These are phyloP conservation scores for Zostera marina DNA, from an alignment of 116 monocot genomes.

Conservation along the genomic window DNA sequence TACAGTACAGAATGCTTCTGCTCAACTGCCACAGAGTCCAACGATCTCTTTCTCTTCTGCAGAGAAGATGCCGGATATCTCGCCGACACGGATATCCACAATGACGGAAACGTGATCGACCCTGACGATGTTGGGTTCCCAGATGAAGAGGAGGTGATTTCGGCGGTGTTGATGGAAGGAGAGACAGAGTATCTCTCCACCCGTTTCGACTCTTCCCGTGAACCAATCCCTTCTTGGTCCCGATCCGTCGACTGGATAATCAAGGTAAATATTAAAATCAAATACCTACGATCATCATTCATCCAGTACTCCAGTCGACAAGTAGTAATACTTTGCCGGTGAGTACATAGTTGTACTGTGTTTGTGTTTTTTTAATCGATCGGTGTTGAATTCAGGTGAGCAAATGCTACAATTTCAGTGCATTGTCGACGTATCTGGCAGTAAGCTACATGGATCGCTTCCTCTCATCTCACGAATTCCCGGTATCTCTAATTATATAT, in stretches of 20 bases:
- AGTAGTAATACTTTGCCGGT: too few species aligned
- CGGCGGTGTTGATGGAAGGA: constrained; percentile 29
- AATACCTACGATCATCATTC: not conserved
- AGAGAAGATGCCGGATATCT: constrained; percentile 32
- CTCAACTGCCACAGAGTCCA: not conserved
- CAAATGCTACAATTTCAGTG: constrained; percentile 28
- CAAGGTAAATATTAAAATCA: not conserved
- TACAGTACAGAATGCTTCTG: not conserved
- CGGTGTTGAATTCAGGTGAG: constrained; percentile 19
- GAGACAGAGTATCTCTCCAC: constrained; percentile 14
- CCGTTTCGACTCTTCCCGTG: not conserved
- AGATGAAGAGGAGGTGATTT: constrained; percentile 37
- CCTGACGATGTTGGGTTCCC: not conserved
- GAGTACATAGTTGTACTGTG: too few species aligned
- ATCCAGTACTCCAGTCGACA: too few species aligned
- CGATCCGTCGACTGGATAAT: constrained; percentile 4
- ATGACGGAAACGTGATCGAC: not conserved
- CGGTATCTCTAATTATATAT: constrained; percentile 19
- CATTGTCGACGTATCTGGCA: constrained; percentile 28
- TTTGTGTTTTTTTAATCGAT: too few species aligned
- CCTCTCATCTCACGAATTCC: constrained; percentile 29
- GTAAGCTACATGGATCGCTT: constrained; percentile 45
- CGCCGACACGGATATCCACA: not conserved
- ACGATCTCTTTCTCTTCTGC: constrained; percentile 31
- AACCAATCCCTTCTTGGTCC: not conserved